Conservation (phyloP, 2,329 filamentous ascomycete genomes). For the Calcarisporium arbuscula region DNA sequence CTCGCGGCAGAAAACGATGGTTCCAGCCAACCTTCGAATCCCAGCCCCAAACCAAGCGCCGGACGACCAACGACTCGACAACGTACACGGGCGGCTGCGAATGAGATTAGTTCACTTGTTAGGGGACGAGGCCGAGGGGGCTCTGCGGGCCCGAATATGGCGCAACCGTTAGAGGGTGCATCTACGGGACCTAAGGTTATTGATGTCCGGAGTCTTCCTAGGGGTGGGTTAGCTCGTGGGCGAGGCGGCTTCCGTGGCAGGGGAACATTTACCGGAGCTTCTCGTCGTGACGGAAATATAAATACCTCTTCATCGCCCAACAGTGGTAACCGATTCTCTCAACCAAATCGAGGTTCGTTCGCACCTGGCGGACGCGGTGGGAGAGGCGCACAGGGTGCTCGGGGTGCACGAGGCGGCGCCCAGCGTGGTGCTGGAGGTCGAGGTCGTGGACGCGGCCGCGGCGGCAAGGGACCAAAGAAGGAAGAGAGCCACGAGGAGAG, state of each 20-base stretch:
- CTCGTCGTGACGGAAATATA: too few species aligned
- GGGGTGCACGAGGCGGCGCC: conserved; percentile 9
- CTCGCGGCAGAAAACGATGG: conserved; percentile 21
- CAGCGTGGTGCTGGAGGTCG: conserved; percentile 11
- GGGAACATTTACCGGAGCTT: conserved; percentile 7
- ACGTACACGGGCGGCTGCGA: conserved; percentile 26
- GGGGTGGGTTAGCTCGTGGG: conserved; percentile 19
- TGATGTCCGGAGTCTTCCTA: conserved; percentile 31
- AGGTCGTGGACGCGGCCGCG: conserved; percentile 11
- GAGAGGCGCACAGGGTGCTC: conserved; percentile 12
- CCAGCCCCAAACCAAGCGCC: not conserved
- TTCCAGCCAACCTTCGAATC: conserved; percentile 12
- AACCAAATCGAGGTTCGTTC: conserved; percentile 5
- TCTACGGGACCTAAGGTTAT: conserved; percentile 27
- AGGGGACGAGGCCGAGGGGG: conserved; percentile 15
- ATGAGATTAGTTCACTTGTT: conserved; percentile 25
- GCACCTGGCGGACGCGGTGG: conserved; percentile 14
- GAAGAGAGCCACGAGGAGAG: conserved; percentile 20
- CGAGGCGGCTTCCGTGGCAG: conserved; percentile 19
- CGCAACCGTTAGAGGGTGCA: conserved; percentile 2
- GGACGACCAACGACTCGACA: conserved; percentile 20
- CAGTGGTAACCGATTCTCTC: conserved; percentile 13
- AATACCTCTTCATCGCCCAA: conserved; percentile 6
- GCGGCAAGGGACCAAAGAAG: conserved; percentile 9
- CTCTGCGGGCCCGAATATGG: conserved; percentile 3